Evolutionary conservation across 352 stramenopile species (phyloP), one percentile per base, ranked within the genome.

Genomic region (Peronospora destructor): DNA sequence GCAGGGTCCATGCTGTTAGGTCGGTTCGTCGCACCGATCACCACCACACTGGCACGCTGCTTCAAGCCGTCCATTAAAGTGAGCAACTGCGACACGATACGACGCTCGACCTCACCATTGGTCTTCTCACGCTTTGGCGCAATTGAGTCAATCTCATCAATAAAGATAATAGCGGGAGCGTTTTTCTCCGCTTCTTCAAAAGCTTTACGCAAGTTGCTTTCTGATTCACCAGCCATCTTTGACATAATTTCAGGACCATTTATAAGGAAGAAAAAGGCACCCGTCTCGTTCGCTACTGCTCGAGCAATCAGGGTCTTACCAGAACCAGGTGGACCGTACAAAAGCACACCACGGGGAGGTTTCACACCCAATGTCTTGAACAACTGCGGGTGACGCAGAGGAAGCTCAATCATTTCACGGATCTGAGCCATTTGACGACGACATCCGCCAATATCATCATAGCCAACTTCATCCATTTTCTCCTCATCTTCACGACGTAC

Each of bases 221-320:
- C 89, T 0, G 76, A 94, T 61, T 97, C 91, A 40, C 91, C 91
- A 2, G 88, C 85, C 89, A 97, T 97, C 71, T 98, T 99, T 29
- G 84, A 97, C 96, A 99, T 99, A 76, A 99, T 99, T 65, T 99
- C 96, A 0, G 96, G 96, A n/a, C 95, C 96, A 68, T 99, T 99
- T 69, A 99, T 99, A 26, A 99, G 62, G 69, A 99, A 99, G 78
- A 99, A 99, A 71, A 99, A 99, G 0, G 96, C 96, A 35, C 96
- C 96, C 7, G 96, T 99, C 67, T 99, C 97, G 68, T 99, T 99
- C 1, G 96, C 96, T 6, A 99, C 94, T 17, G 97, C 97, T 49
- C 94, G 86, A 21, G 97, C 96, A 68, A 99, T 98, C 37, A 99
- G 68, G 10, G 96, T 99, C 85, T 99, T 99, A 61, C 97, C 97